Percentiles rank a stretch among this genome's conserved stretches.
phyloP scores from a whole-genome alignment of 306 rosid genomes.

The Amphicarpaea edgeworthii region DNA sequence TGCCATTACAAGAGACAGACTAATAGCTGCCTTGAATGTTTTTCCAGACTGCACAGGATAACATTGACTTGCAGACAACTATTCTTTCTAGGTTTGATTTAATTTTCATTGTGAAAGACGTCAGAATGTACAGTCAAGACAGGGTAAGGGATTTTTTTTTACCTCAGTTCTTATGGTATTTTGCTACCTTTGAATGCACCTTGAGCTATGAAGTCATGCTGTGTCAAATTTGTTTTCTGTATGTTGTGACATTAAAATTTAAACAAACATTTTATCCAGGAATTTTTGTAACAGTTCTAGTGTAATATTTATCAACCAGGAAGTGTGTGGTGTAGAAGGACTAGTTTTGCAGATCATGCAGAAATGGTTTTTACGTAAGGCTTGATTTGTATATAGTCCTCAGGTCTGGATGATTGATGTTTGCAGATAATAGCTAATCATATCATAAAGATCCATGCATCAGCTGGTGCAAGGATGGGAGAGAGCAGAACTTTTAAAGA shows the following conservation, averaged over 20 bases:
- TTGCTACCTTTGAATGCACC: conserved; percentile 6
- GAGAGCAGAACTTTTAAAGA: conserved; percentile 71
- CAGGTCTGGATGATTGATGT: conserved; percentile 37
- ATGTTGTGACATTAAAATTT: conserved; percentile 1
- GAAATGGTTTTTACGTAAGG: conserved; percentile 29
- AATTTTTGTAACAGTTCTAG: not conserved
- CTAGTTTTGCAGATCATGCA: conserved; percentile 25
- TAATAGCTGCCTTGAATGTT: conserved; percentile 44
- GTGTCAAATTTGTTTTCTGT: not conserved
- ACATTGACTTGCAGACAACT: conserved; percentile 97
- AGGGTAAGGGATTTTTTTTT: conserved; percentile 65
- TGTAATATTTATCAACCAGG: not conserved
- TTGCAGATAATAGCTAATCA: conserved; percentile 91
- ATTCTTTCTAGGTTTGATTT: conserved; percentile 97
- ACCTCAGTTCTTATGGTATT: conserved; percentile 17
- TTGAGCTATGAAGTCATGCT: conserved; percentile 16
- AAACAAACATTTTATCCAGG: conserved; percentile 1
- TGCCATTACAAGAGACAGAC: conserved; percentile 33
- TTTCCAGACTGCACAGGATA: conserved; percentile 96
- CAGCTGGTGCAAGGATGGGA: conserved; percentile 67
- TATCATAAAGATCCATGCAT: conserved; percentile 86
- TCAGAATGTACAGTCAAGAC: conserved; percentile 93
- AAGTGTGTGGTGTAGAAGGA: not conserved
- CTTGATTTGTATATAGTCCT: conserved; percentile 29
- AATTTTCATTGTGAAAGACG: conserved; percentile 95